Base-by-base conservation (phyloP, 306 rosid genomes). In the Parietaria judaica region DNA sequence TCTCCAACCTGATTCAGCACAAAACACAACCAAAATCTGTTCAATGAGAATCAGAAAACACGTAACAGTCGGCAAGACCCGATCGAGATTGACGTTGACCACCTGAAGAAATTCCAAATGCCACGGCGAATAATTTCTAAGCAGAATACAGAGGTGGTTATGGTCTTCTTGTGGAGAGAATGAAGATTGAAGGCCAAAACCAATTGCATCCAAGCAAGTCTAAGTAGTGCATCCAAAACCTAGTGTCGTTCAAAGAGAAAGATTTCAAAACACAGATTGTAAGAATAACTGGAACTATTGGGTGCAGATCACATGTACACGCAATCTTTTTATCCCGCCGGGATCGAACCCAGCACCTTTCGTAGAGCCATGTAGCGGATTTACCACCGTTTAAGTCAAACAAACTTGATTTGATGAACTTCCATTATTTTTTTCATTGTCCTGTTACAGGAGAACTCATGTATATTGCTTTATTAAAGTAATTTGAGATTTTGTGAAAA, bases 81-180 rank as follows among this genome's bases (percentile, higher is more conserved):
- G 36, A 3, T 12, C 23, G 13, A 55, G 36, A 53, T 14, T 15
- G 16, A 53, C 16, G 56, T n/a, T 15, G 8, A 14, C 35, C 23
- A 83, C 90, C 95, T 75, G 66, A 83, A 86, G 83, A 86, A 86
- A 77, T 74, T 83, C 90, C 95, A 86, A 59, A 86, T 84, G 67
- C 90, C 88, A 8, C 84, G 90, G 10, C 86, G 88, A 64, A 86
- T 61, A 67, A 86, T 71, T 73, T 86, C 86, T 23, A 86, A 74
- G 73, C 83, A 79, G 15, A 81, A 50, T 48, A 74, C 63, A 3
- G 64, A 7, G 5, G 90, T 81, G 14, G 63, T 69, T 9, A 79
- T 63, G 14, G 81, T 74, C 73, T 80, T 68, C 67, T 72, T 81
- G 48, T 67, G 84, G 58, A 73, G 58, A 9, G 86, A 17, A 3